Conservation (phyloP, 2,329 filamentous ascomycete species). For the Neurospora sp. region DNA sequence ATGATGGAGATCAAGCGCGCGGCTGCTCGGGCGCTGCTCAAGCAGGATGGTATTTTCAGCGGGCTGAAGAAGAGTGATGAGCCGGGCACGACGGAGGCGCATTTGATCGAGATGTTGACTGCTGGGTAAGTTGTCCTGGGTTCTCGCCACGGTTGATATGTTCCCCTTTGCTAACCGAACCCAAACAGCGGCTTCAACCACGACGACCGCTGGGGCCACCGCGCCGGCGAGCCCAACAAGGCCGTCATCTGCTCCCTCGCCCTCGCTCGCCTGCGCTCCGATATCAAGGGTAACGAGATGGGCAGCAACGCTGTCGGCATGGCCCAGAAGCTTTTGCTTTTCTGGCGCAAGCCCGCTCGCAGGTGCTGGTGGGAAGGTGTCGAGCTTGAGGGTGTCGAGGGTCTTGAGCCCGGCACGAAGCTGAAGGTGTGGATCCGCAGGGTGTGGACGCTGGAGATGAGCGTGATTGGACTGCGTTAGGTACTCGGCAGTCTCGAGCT, state of each 20-base stretch:
- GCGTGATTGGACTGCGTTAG: conserved; percentile 73
- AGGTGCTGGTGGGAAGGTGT: conserved; percentile 99
- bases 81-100: conserved; percentile 90
- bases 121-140: conserved; percentile 60
- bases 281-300: conserved; percentile 71
- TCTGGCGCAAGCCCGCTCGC: conserved; percentile 94
- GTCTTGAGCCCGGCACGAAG: conserved; percentile 50
- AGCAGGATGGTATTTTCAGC: conserved; percentile 91
- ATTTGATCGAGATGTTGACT: conserved; percentile 98
- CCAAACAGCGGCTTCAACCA: conserved; percentile 78
- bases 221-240: conserved; percentile 96
- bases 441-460: conserved; percentile 99
- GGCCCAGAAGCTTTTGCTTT: conserved; percentile 94
- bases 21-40: conserved; percentile 73
- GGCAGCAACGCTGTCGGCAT: conserved; percentile 80
- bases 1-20: conserved; percentile 97
- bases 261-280: conserved; percentile 82
- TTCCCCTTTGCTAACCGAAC: too few relatives aligned
- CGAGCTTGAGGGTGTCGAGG: conserved; percentile 79
- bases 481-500: not conserved
- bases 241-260: conserved; percentile 96
- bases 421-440: conserved; percentile 97
- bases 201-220: conserved; percentile 90
- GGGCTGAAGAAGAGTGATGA: conserved; percentile 92
- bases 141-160: too few relatives aligned